A percentile compares a stretch with the other conserved stretches of the same genome.
phyloP scores from a whole-genome alignment of 768 basidiomycete species.

The Dentipellis sp. region DNA sequence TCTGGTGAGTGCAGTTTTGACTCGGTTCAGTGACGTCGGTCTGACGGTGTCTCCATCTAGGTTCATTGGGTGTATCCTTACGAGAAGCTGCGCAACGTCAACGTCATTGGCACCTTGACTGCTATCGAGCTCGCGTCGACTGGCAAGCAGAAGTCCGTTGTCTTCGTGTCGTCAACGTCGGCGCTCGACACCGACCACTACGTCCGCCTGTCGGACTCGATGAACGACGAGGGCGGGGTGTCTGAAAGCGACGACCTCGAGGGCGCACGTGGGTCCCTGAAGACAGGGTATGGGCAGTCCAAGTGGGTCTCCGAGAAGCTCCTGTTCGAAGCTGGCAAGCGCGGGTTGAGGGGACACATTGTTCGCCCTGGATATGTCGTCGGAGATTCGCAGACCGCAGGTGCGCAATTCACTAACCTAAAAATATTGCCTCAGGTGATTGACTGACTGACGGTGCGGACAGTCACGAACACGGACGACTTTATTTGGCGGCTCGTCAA shows the following conservation, averaged over 20 bases:
- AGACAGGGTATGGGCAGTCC: constrained; percentile 92
- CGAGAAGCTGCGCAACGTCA: constrained; percentile 82
- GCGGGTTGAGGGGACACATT: constrained; percentile 80
- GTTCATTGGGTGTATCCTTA: constrained; percentile 99
- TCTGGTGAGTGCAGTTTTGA: constrained; percentile 45
- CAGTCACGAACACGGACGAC: constrained; percentile 95
- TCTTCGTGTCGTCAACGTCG: constrained; percentile 96
- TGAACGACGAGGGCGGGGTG: constrained; percentile 52
- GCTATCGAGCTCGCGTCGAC: constrained; percentile 71
- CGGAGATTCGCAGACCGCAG: constrained; percentile 81
- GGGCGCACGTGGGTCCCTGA: constrained; percentile 63
- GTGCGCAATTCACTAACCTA: constrained; percentile 32
- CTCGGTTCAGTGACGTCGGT: not conserved
- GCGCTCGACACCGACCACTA: constrained; percentile 89
- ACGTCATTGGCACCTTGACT: constrained; percentile 87
- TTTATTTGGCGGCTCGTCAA: constrained; percentile 98
- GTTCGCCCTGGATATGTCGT: constrained; percentile 94
- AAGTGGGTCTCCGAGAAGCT: constrained; percentile 99
- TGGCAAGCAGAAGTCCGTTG: constrained; percentile 65
- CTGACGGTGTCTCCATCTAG: constrained; percentile 27
- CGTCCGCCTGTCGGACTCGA: constrained; percentile 73
- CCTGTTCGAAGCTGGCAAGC: constrained; percentile 80
- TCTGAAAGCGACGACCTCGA: constrained; percentile 87
- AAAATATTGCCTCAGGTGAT: too few species aligned
- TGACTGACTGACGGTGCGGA: not conserved